Evolutionary conservation across 2,329 filamentous ascomycete genomes (phyloP), one percentile per base, ranked within the genome.

Genomic region (Fusarium sp.): DNA sequence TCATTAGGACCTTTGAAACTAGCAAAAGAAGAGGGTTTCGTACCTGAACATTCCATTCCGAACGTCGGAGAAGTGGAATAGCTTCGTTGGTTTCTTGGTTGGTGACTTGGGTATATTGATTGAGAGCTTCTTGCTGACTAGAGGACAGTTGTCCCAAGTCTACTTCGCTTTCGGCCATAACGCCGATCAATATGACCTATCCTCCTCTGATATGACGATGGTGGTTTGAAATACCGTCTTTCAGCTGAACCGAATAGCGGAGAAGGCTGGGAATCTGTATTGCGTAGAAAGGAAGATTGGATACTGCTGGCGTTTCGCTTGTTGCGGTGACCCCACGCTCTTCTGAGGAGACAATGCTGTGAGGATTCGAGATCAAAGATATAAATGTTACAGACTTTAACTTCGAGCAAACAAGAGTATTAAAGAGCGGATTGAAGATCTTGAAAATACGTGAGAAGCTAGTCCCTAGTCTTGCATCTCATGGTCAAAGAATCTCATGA

Each of bases 1-100:
- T 50, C 28, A 39, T 71, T 26, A 48, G 66, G 46, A 39, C 23
- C 31, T 31, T 39, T 44, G 10, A 11, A 15, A 18, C 33, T 15
- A 18, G 31, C 12, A 11, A 13, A 41, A 38, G 9, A 12, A 29
- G 33, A 18, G n/a, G 16, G 10, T 18, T 23, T n/a, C 39, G 37
- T 80, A 94, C 93, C 84, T 95, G 92, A 1, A 97, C 92, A 77
- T 98, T 99, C 96, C 96, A 99, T 84, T 98, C 91, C 58, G 94
- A 97, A 66, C 94, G 86, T 71, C 91, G 88, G 3, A 99, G 84
- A 7, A 99, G 80, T 3, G 93, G 89, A 48, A 97, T 84, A 3
- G 96, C 94, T 60, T 93, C 89, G 42, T 89, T 85, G 43, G 89
- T 79, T 23, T 93, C 91, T 80, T 98, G 94, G 73, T 94, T 90